phyloP scores from a whole-genome alignment of 83 land plant genomes.

The Diphasiastrum complanatum region DNA sequence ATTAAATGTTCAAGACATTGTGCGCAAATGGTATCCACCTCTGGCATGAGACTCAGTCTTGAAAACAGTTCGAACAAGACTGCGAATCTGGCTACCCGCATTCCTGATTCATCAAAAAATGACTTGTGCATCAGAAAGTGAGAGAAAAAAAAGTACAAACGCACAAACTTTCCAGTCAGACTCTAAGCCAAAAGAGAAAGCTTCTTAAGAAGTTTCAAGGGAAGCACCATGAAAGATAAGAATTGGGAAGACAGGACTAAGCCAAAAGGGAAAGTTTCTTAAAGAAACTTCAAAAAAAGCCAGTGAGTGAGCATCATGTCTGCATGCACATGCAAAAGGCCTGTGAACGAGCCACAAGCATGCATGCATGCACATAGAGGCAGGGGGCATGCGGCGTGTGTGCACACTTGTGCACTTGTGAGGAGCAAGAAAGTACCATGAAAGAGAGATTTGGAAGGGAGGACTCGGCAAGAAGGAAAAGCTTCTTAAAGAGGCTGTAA shows the following conservation, averaged over 20 bases:
- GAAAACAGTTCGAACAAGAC: slow-evolving; percentile 20
- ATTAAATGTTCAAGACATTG: not conserved
- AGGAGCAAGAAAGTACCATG: too few relatives aligned
- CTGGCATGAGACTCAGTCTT: slow-evolving; percentile 22
- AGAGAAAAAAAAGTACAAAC: too few relatives aligned
- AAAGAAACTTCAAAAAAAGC: too few relatives aligned
- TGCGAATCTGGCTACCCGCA: slow-evolving; percentile 17
- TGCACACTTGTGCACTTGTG: too few relatives aligned
- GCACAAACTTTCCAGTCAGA: too few relatives aligned
- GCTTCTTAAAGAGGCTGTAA: too few relatives aligned
- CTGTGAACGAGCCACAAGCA: not conserved
- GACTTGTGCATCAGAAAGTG: not conserved
- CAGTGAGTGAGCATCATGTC: too few relatives aligned
- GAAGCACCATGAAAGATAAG: not conserved
- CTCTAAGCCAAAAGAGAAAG: slow-evolving; percentile 3
- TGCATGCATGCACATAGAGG: too few relatives aligned
- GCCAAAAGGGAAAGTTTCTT: too few relatives aligned
- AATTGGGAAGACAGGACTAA: not conserved
- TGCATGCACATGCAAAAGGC: not conserved
- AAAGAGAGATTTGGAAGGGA: too few relatives aligned
- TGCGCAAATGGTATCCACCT: slow-evolving; percentile 3
- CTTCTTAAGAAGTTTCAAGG: not conserved
- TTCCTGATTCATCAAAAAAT: slow-evolving; percentile 11
- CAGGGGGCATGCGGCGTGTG: too few relatives aligned
- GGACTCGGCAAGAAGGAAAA: too few relatives aligned